These are phyloP conservation scores for Aspergillus sp. DNA, from an alignment of 2,329 filamentous ascomycete species.

Conservation along the genomic window DNA sequence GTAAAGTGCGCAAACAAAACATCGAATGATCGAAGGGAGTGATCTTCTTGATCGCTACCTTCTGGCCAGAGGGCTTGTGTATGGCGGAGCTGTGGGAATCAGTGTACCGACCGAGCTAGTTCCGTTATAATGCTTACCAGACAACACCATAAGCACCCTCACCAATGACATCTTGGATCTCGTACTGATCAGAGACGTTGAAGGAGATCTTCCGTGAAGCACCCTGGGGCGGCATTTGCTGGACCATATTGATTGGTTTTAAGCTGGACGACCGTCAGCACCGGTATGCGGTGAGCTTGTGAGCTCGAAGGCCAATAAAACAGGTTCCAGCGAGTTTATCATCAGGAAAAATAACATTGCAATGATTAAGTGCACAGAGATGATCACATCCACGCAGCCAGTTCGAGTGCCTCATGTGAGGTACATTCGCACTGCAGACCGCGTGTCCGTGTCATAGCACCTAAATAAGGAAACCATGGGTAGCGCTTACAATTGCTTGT, in stretches of 20 bases:
- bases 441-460: neutral
- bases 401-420: neutral
- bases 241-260: constrained; percentile 36
- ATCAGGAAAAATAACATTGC: neutral
- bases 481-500: constrained; percentile 14
- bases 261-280: constrained; percentile 14
- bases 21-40: constrained; percentile 98
- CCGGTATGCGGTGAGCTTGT: neutral
- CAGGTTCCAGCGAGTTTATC: neutral
- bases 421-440: neutral
- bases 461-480: neutral
- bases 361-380: neutral
- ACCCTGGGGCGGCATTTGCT: constrained; percentile 48
- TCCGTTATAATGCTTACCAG: constrained; percentile 63
- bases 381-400: neutral
- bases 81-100: constrained; percentile 72
- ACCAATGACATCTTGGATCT: constrained; percentile 98
- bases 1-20: constrained; percentile 94
- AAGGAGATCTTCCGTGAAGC: constrained; percentile 92
- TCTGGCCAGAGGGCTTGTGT: constrained; percentile 96
- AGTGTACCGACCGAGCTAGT: constrained; percentile 7
- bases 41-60: constrained; percentile 99
- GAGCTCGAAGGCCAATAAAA: neutral
- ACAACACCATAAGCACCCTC: constrained; percentile 98
- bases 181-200: constrained; percentile 99